A percentile compares a stretch with the other conserved stretches of the same genome.
These are phyloP conservation scores for Cruciata laevipes DNA, from an alignment of 257 asterid species.

Conservation along the genomic window DNA sequence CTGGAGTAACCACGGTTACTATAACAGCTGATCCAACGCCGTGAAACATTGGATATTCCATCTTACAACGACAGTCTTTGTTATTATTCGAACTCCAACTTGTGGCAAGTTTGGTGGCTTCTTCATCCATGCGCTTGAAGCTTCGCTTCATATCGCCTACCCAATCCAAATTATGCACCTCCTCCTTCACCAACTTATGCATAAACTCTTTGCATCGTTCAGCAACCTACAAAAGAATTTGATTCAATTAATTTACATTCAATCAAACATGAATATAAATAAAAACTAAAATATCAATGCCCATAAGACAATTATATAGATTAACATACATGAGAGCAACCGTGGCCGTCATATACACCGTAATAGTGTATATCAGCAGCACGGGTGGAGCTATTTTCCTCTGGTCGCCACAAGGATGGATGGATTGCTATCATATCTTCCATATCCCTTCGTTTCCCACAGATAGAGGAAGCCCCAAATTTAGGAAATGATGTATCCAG, in stretches of 20 bases:
- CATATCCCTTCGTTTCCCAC: constrained; percentile 74
- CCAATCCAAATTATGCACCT: constrained; percentile 41
- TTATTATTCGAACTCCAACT: not conserved
- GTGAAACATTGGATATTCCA: constrained; percentile 55
- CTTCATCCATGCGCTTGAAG: constrained; percentile 67
- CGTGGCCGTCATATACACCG: constrained; percentile 77
- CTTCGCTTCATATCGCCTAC: constrained; percentile 52
- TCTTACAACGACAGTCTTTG: constrained; percentile 58
- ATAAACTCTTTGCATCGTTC: constrained; percentile 52
- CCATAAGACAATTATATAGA: not conserved
- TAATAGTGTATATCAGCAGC: constrained; percentile 37
- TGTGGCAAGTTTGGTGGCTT: constrained; percentile 32
- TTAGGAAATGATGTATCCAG: constrained; percentile 21
- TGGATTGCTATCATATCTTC: constrained; percentile 68
- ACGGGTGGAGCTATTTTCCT: not conserved
- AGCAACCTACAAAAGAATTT: constrained; percentile 43
- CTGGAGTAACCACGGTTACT: constrained; percentile 46
- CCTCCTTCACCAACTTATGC: constrained; percentile 66
- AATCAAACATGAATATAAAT: not conserved
- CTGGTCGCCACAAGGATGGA: constrained; percentile 40
- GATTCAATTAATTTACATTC: not conserved
- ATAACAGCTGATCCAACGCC: constrained; percentile 81
- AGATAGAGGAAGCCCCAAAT: constrained; percentile 52
- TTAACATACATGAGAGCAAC: constrained; percentile 68
- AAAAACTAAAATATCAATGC: too few species aligned